Evolutionary conservation across 768 basidiomycete species (phyloP), one percentile per base, ranked within the genome.

Genomic region (Kwoniella newhampshirensis): DNA sequence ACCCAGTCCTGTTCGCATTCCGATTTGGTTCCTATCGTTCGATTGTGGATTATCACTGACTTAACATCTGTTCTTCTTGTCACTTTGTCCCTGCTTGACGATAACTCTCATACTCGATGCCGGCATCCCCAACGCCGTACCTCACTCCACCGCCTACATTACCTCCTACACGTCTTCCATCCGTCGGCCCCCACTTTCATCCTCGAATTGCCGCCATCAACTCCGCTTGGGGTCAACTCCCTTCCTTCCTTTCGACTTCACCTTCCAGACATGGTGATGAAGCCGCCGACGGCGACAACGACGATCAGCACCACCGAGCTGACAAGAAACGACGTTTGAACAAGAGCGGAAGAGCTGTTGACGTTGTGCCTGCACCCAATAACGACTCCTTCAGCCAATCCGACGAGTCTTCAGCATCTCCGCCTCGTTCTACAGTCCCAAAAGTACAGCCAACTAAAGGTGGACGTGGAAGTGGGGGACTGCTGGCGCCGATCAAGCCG

Each of bases 121-220:
- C 39, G 21, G 39, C 32, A 37, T 35, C 41, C 13, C 41, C 32
- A 30, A 53, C 57, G 9, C 57, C 50, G n/a, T 67, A 62, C 40
- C 44, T 67, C 25, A 70, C 68, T 50, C 69, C 66, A 13, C 66
- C 69, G 20, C 69, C 69, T 7, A 65, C 65, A 15, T 32, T 52
- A 3, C 60, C 62, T 20, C 47, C 44, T 17, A 65, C 67, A 28
- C 61, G 63, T 15, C 44, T 40, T 39, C 25, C 48, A 12, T 44
- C 35, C 44, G 30, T 41, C 21, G 17, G 2, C 28, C 25, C 7
- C 42, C 42, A 46, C 8, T 15, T 11, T 28, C 42, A 48, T 49
- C 59, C 37, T 41, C 52, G 50, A 54, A 32, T 26, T 25, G 20
- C 51, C 20, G 25, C 28, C 32, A 32, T 13, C 7, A 32, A 32